Base-by-base conservation (phyloP, 2,329 filamentous ascomycete species). In the Fusarium pilosicola region DNA sequence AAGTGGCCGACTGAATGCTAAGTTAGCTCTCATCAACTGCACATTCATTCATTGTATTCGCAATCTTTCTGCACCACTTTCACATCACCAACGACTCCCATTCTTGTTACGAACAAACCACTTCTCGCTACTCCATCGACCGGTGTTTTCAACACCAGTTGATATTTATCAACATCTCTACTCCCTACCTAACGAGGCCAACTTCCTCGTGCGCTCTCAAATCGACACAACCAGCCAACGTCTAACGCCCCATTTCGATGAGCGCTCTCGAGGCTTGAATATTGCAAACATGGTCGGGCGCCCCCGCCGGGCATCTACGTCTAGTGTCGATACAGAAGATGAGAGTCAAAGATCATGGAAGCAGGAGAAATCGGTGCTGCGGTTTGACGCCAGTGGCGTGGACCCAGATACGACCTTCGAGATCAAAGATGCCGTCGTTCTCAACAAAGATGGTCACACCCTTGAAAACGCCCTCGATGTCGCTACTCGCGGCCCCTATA, bases 391-490 rank as follows among this genome's bases (percentile, higher is more conserved):
- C 74, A 18, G 78, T 74, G 42, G 69, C 71, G 17, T 72, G 78
- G 15, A 73, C 74, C 81, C 89, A 22, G 92, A 89, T 86, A 89
- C 90, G 7, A 86, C 86, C 55, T 93, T 92, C 77, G 83, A 89
- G 11, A 84, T 94, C 46, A 84, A 79, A 56, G 86, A 93, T 77
- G 91, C 88, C 42, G 85, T 88, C 24, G 86, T 94, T n/a, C 86
- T 88, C 70, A 82, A 84, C 55, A 85, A 82, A 52, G 85, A 90
- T 73, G 87, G 88, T 36, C 80, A 81, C 34, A 86, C 85, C n/a
- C 79, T 89, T 7, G 88, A 87, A 34, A 93, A 89, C 76, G 86
- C 92, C 10, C 85, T 94, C 8, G 81, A 89, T 52, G 89, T 91
- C 6, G 87, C 88, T 74, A 80, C 87, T 1, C 84, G 89, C 48